These are phyloP conservation scores for Tarenaya hassleriana DNA, from an alignment of 345 rosid genomes.

Conservation along the genomic window DNA sequence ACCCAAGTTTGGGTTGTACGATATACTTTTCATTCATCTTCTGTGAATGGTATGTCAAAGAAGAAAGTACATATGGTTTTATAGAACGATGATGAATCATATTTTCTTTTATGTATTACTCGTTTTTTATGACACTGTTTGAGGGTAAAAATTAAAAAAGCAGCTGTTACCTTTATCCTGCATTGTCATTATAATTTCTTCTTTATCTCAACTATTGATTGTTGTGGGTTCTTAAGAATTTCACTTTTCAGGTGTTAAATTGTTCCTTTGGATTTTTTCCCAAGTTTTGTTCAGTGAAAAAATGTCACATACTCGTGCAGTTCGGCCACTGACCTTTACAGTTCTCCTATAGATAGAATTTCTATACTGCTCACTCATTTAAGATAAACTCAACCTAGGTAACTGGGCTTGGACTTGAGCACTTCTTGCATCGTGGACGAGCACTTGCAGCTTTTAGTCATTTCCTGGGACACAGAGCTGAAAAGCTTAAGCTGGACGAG, in stretches of 20 bases:
- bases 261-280: neutral
- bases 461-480: slow-evolving; percentile 64
- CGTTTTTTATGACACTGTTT: no score
- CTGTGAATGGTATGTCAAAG: no score
- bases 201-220: slow-evolving; percentile 19
- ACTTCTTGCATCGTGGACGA: slow-evolving; percentile 94
- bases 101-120: no score
- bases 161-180: no score
- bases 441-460: slow-evolving; percentile 89
- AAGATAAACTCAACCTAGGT: slow-evolving; percentile 44
- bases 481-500: slow-evolving; percentile 58
- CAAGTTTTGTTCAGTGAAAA: slow-evolving; percentile 12
- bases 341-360: slow-evolving; percentile 1
- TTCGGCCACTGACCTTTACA: slow-evolving; percentile 13
- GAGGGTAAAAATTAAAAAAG: no score
- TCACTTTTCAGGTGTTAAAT: slow-evolving; percentile 18
- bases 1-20: no score
- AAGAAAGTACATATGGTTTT: no score
- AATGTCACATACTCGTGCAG: slow-evolving; percentile 18
- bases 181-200: neutral
- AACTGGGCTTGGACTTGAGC: slow-evolving; percentile 81
- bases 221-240: slow-evolving; percentile 12
- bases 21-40: no score
- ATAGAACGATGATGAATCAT: no score
- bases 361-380: slow-evolving; percentile 14